Evolutionary conservation across 208 protist genomes (phyloP).

Genomic region (Trypanosoma scelopori): DNA sequence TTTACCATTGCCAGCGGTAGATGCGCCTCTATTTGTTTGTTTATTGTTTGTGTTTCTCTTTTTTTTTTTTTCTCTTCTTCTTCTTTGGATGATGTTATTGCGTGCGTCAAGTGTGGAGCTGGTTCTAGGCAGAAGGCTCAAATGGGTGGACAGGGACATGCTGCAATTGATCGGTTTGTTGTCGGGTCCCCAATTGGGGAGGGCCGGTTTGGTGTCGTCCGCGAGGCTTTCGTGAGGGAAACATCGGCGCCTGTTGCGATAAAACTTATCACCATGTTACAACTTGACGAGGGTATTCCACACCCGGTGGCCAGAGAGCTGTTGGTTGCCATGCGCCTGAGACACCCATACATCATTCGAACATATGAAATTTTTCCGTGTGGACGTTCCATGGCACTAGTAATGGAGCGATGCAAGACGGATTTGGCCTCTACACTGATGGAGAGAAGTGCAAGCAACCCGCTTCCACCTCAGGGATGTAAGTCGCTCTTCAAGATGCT

Average conservation of each 20-base stretch:
- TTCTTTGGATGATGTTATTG: neutral
- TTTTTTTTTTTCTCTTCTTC: neutral
- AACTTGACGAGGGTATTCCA: slow-evolving; percentile 70
- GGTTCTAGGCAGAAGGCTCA: neutral
- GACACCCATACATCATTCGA: slow-evolving; percentile 57
- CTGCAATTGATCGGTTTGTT: slow-evolving; percentile 61
- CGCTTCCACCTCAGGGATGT: slow-evolving; percentile 28
- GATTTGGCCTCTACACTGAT: slow-evolving; percentile 52
- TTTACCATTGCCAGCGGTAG: too few species aligned
- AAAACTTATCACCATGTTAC: slow-evolving; percentile 61
- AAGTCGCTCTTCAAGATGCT: slow-evolving; percentile 60
- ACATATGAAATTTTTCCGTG: slow-evolving; percentile 68
- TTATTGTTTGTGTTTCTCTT: neutral
- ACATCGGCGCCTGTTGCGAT: slow-evolving; percentile 66
- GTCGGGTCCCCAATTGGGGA: slow-evolving; percentile 67
- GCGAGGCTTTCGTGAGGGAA: slow-evolving; percentile 44
- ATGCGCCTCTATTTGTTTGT: neutral
- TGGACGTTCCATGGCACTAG: slow-evolving; percentile 60
- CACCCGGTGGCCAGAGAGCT: slow-evolving; percentile 79
- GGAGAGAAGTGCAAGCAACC: slow-evolving; percentile 26
- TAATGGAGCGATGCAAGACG: slow-evolving; percentile 77
- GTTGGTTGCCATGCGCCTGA: slow-evolving; percentile 46
- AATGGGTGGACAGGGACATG: neutral
- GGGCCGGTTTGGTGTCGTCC: slow-evolving; percentile 75
- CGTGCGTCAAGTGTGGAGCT: neutral